Conservation (phyloP, 2,329 filamentous ascomycete genomes). For the Ascochyta lentis region DNA sequence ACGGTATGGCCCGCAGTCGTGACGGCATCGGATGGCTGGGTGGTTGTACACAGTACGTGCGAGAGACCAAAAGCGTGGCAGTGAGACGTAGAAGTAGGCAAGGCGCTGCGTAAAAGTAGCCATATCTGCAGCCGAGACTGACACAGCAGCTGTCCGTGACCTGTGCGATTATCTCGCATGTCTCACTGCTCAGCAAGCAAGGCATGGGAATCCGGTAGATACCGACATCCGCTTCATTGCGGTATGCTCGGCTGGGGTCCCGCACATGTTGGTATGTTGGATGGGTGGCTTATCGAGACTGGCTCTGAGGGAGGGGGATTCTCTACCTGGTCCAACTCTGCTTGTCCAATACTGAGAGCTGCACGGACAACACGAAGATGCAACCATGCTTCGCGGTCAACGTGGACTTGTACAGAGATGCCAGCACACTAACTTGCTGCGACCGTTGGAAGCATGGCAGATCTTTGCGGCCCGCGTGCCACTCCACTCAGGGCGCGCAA, state of each 20-base stretch:
- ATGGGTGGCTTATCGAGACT: slow-evolving; percentile 3
- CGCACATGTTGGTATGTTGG: slow-evolving; percentile 10
- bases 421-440: slow-evolving; percentile 17
- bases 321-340: slow-evolving; percentile 16
- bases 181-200: slow-evolving; percentile 11
- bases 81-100: slow-evolving; percentile 4
- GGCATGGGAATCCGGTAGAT: slow-evolving; percentile 8
- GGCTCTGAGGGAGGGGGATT: slow-evolving; percentile 10
- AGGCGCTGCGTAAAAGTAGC: slow-evolving; percentile 12
- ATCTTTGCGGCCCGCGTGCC: slow-evolving; percentile 24
- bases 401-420: slow-evolving; percentile 21
- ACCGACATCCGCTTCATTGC: slow-evolving; percentile 1
- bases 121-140: slow-evolving; percentile 9
- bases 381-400: slow-evolving; percentile 20
- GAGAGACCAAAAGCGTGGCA: slow-evolving; percentile 6
- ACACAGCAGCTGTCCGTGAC: slow-evolving; percentile 16
- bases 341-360: slow-evolving; percentile 18
- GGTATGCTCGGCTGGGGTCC: slow-evolving; percentile 5
- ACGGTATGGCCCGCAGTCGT: neutral
- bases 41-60: slow-evolving; percentile 11
- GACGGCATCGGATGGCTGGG: slow-evolving; percentile 2
- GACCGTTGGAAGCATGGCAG: slow-evolving; percentile 20
- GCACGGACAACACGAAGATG: slow-evolving; percentile 5
- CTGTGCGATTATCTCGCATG: slow-evolving; percentile 9
- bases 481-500: slow-evolving; percentile 15